Evolutionary conservation across 306 rosid species (phyloP).

Genomic region (Quercus robur): DNA sequence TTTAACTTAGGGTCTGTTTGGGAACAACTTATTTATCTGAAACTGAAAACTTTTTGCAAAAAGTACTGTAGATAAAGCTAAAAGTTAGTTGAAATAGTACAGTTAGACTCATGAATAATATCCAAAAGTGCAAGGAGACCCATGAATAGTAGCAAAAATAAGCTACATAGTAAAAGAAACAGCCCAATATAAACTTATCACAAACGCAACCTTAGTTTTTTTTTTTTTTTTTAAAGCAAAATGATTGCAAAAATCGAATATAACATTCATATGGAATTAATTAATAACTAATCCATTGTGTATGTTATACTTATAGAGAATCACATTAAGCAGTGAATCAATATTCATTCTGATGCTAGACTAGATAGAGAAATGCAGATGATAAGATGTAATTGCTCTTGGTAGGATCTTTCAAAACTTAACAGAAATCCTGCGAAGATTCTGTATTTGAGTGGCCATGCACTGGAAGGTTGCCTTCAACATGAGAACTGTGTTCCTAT

Average conservation of each 20-base stretch:
- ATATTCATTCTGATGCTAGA: not conserved
- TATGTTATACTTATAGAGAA: not conserved
- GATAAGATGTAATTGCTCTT: slow-evolving; percentile 12
- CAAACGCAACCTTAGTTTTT: too few relatives aligned
- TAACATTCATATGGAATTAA: not conserved
- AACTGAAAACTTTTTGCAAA: too few relatives aligned
- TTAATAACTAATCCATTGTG: not conserved
- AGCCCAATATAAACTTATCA: too few relatives aligned
- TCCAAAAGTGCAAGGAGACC: too few relatives aligned
- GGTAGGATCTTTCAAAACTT: slow-evolving; percentile 89
- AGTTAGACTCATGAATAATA: accelerated
- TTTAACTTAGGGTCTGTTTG: not conserved
- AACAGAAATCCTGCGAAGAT: slow-evolving; percentile 84
- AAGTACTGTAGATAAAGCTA: too few relatives aligned
- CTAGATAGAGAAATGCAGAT: not conserved
- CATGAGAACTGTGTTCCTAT: slow-evolving; percentile 74
- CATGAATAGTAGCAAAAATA: too few relatives aligned
- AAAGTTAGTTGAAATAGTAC: too few relatives aligned
- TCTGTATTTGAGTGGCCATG: slow-evolving; percentile 91
- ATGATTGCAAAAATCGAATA: not conserved
- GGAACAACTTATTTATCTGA: too few relatives aligned
- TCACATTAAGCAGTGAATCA: not conserved
- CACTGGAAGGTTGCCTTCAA: slow-evolving; percentile 79
- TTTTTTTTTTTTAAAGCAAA: not conserved
- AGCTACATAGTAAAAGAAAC: too few relatives aligned